Evolutionary conservation across 2,329 filamentous ascomycete genomes (phyloP).

Genomic region (Pyricularia pennisetigena): DNA sequence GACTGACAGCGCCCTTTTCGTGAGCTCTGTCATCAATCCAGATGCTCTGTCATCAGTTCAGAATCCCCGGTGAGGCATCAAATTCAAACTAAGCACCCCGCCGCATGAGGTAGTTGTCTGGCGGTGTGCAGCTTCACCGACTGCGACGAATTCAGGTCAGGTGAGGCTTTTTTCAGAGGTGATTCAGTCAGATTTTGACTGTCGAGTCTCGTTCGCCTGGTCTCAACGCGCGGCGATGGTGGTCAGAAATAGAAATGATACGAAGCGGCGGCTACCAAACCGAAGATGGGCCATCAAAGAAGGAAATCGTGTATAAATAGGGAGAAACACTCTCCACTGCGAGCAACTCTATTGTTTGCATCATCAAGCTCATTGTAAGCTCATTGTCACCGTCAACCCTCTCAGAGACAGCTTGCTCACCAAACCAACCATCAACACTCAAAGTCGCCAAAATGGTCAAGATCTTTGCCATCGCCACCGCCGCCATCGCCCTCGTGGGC

Average conservation of each 20-base stretch:
- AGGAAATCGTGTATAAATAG: not conserved
- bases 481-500: not conserved
- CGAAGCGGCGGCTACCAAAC: not conserved
- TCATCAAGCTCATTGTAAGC: too few relatives aligned
- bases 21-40: not conserved
- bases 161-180: not conserved
- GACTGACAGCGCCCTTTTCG: too few relatives aligned
- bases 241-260: not conserved
- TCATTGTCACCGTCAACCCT: not conserved
- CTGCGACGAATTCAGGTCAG: not conserved
- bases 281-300: not conserved
- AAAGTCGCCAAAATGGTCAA: not conserved
- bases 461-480: not conserved
- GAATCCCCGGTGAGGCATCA: not conserved
- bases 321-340: not conserved
- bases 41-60: not conserved
- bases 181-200: not conserved
- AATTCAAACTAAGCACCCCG: not conserved
- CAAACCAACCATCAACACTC: not conserved
- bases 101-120: not conserved
- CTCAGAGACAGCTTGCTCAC: too few relatives aligned
- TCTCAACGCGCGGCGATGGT: not conserved
- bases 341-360: not conserved
- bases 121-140: not conserved
- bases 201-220: not conserved